Base-by-base conservation (phyloP, 495 filamentous ascomycete species). In the Aspergillus avenaceus region DNA sequence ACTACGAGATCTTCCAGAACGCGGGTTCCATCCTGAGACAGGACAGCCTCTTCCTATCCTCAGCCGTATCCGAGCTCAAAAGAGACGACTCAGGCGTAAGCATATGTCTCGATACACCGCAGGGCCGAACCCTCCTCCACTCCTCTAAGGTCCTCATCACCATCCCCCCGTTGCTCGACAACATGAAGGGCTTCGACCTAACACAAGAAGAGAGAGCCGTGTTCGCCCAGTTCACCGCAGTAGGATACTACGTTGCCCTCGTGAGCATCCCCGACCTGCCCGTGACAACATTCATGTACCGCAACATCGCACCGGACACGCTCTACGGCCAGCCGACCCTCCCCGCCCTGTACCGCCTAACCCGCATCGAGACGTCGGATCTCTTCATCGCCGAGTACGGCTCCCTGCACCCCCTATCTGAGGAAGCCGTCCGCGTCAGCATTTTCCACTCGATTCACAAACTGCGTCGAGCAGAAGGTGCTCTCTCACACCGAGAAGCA, bases 101-200 rank as follows among this genome's bases (percentile, higher is more conserved):
- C n/a, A n/a, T n/a, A n/a, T n/a, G n/a, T n/a, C n/a, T n/a, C n/a
- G n/a, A n/a, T n/a, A n/a, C n/a, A n/a, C n/a, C n/a, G n/a, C n/a
- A n/a, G n/a, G 7, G 8, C 14, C 14, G 19, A 8, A 38, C 36
- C 36, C 55, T 69, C 24, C 67, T 78, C 50, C 36, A 53, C 24
- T 67, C 74, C 11, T 67, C 64, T 38, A 65, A 71, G 47, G 48
- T 79, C 25, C 45, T 79, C 25, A 53, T 69, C 28, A 55, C 70
- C 3, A 63, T 70, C 19, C 62, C 62, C 5, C 54, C 52, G 9
- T 45, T 52, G 22, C 38, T 62, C 13, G 43, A 50, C n/a, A 70
- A 63, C 38, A 54, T 74, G 13, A 13, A 55, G 0, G 53, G 55
- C 21, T 67, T 70, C 49, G 66, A 72, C 52, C 58, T 76, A 8